Percentiles rank a stretch among this genome's conserved stretches.
Evolutionary conservation across 306 rosid genomes (phyloP).

Genomic region (Cucurbita maxima): DNA sequence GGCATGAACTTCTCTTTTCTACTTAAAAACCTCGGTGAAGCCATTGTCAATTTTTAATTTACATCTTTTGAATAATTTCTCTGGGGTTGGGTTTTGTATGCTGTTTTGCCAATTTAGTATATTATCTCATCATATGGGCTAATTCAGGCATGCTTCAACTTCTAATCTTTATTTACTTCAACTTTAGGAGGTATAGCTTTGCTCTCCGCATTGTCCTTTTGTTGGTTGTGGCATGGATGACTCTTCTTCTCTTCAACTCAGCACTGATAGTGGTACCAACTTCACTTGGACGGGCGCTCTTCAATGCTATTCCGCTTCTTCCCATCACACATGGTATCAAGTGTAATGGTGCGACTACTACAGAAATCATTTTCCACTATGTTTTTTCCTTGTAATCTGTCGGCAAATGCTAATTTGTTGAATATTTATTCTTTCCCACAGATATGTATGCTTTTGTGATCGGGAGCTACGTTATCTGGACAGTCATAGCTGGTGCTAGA

Average conservation of each 20-base stretch:
- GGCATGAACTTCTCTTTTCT: neutral
- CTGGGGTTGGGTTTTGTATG: neutral
- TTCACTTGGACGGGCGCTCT: conserved; percentile 73
- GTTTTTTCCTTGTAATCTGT: neutral
- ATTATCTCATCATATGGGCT: neutral
- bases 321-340: conserved; percentile 96
- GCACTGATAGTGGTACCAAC: conserved; percentile 84
- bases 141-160: neutral
- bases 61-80: neutral
- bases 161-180: neutral
- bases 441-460: conserved; percentile 90
- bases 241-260: conserved; percentile 86
- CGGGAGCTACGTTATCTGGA: conserved; percentile 95
- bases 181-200: conserved; percentile 59
- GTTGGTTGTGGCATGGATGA: conserved; percentile 97
- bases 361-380: conserved; percentile 5
- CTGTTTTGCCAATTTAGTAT: neutral
- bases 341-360: conserved; percentile 60
- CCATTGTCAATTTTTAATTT: neutral
- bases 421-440: conserved; percentile 16
- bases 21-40: neutral
- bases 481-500: conserved; percentile 85
- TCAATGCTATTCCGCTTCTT: conserved; percentile 82
- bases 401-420: conserved; percentile 5
- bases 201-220: conserved; percentile 82